These are phyloP conservation scores for Luvunga scandens DNA, from an alignment of 345 rosid species.

Conservation along the genomic window DNA sequence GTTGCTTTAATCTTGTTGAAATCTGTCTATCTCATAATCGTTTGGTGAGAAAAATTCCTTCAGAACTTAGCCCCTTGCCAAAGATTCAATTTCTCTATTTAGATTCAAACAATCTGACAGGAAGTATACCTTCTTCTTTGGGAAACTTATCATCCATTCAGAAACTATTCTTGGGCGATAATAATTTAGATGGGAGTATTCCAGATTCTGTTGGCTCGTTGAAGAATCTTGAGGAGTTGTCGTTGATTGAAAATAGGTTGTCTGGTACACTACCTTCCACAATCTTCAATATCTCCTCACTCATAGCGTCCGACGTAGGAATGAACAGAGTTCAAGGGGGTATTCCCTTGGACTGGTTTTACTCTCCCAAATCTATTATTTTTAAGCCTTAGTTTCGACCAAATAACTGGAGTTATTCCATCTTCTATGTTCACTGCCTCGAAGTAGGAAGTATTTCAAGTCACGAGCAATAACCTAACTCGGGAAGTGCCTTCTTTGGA, in stretches of 20 bases:
- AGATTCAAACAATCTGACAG: too few relatives aligned
- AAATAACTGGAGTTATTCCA: slow-evolving; percentile 9
- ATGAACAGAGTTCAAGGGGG: not conserved
- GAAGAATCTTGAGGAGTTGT: not conserved
- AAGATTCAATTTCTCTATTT: too few relatives aligned
- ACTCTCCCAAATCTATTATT: not conserved
- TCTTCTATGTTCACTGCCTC: not conserved
- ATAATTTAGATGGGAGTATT: slow-evolving; percentile 9
- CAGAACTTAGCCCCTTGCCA: too few relatives aligned
- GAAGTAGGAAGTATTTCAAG: not conserved
- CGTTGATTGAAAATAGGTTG: not conserved
- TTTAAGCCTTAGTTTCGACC: not conserved
- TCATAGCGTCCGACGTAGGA: not conserved
- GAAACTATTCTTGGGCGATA: not conserved
- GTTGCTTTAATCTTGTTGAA: slow-evolving; percentile 3
- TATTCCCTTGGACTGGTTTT: not conserved
- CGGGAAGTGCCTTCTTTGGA: not conserved
- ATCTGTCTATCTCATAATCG: not conserved
- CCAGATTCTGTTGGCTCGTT: not conserved
- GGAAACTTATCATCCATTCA: not conserved
- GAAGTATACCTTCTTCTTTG: too few relatives aligned
- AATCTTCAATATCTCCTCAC: too few relatives aligned
- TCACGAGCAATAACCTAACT: not conserved
- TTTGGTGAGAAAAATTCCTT: too few relatives aligned
- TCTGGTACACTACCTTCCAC: not conserved